Conservation (phyloP, 495 filamentous ascomycete species). For the Trichoderma gamsii region DNA sequence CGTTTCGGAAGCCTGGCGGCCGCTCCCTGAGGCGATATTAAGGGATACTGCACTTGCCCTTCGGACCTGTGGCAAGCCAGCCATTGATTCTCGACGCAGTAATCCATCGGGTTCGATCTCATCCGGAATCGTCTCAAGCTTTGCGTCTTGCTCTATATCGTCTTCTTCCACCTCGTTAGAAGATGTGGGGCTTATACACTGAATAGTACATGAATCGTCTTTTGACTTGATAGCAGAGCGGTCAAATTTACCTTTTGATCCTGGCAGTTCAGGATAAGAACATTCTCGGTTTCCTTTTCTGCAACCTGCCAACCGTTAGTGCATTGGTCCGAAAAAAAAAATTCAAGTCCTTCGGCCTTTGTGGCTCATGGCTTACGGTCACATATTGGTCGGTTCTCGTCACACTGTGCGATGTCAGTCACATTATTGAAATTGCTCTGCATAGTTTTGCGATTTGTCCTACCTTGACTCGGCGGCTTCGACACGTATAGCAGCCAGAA, state of each 20-base stretch:
- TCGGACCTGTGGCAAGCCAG: conserved; percentile 32
- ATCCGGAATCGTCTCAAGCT: conserved; percentile 58
- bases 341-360: background rate
- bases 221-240: conserved; percentile 32
- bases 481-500: conserved; percentile 92
- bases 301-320: conserved; percentile 51
- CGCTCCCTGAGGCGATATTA: conserved; percentile 19
- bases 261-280: conserved; percentile 66
- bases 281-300: conserved; percentile 81
- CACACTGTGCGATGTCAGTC: conserved; percentile 51
- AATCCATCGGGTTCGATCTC: conserved; percentile 53
- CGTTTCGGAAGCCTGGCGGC: conserved; percentile 44
- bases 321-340: conserved; percentile 14
- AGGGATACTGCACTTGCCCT: conserved; percentile 40
- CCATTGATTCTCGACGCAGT: conserved; percentile 29
- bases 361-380: conserved; percentile 55
- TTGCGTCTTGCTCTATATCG: conserved; percentile 43
- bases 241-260: conserved; percentile 42
- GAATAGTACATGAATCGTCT: conserved; percentile 43
- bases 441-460: background rate
- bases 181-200: conserved; percentile 45
- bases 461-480: conserved; percentile 85
- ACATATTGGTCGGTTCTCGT: conserved; percentile 79
- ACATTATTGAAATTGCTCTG: conserved; percentile 16
- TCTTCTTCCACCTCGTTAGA: conserved; percentile 50